These are phyloP conservation scores for Entomortierella parvispora DNA, from an alignment of 192 early-diverging fungal genomes.

Conservation along the genomic window DNA sequence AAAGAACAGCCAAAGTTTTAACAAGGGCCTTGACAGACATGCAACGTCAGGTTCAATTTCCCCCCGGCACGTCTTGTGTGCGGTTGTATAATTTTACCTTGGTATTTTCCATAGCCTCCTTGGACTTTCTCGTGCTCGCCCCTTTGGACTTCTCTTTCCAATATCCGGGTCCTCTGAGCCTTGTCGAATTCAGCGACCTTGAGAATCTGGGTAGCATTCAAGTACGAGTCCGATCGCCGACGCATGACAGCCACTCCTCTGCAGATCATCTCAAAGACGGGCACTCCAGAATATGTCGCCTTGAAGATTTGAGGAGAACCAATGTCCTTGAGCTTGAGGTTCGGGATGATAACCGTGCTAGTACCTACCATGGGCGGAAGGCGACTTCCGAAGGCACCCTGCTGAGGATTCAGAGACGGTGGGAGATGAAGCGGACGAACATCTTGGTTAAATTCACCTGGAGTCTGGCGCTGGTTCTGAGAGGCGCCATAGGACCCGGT, in stretches of 20 bases:
- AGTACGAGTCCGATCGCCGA: slow-evolving; percentile 83
- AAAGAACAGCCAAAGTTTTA: background rate
- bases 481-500: too few relatives aligned
- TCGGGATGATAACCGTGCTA: background rate
- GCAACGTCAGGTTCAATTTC: too few relatives aligned
- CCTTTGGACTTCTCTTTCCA: slow-evolving; percentile 91
- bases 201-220: slow-evolving; percentile 98
- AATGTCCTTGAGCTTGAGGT: background rate
- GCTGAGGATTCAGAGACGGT: background rate
- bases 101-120: slow-evolving; percentile 99
- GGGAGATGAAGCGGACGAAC: slow-evolving; percentile 1
- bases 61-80: too few relatives aligned
- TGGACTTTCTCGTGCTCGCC: slow-evolving; percentile 96
- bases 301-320: slow-evolving; percentile 71
- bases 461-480: too few relatives aligned
- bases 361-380: background rate
- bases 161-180: slow-evolving; percentile 89
- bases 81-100: slow-evolving; percentile 80
- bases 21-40: too few relatives aligned
- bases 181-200: slow-evolving; percentile 98
- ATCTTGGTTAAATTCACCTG: background rate
- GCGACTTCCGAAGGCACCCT: too few relatives aligned
- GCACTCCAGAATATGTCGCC: slow-evolving; percentile 93
- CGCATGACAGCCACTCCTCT: slow-evolving; percentile 74
- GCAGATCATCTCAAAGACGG: slow-evolving; percentile 95